These are phyloP conservation scores for Megacollybia marginata DNA, from an alignment of 768 basidiomycete species.

Conservation along the genomic window DNA sequence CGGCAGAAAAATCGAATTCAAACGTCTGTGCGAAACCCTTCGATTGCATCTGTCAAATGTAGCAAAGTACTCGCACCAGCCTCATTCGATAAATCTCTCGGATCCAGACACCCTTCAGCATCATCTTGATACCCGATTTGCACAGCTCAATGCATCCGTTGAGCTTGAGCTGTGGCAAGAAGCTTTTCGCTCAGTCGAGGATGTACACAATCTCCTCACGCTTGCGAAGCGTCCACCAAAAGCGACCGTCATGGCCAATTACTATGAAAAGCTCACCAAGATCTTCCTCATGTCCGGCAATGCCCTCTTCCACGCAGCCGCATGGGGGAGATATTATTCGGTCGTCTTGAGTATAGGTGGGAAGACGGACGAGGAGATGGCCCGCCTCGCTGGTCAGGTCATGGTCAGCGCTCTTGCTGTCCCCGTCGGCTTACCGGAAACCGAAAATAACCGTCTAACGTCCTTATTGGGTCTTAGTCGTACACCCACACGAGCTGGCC, in stretches of 20 bases:
- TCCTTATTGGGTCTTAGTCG: slow-evolving; percentile 78
- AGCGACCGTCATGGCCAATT: slow-evolving; percentile 96
- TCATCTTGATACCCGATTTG: slow-evolving; percentile 94
- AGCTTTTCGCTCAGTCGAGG: slow-evolving; percentile 96
- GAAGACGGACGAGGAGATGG: slow-evolving; percentile 69
- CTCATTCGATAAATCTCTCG: slow-evolving; percentile 90
- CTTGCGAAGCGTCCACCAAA: slow-evolving; percentile 91
- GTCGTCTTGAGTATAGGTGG: slow-evolving; percentile 67
- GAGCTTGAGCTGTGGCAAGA: slow-evolving; percentile 99
- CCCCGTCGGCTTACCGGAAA: slow-evolving; percentile 62
- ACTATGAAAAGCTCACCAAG: slow-evolving; percentile 95
- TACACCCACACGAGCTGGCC: slow-evolving; percentile 79
- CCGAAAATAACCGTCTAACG: slow-evolving; percentile 70
- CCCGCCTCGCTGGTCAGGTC: slow-evolving; percentile 82
- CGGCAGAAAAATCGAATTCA: slow-evolving; percentile 93
- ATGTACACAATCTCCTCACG: slow-evolving; percentile 91
- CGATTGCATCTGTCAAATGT: slow-evolving; percentile 92
- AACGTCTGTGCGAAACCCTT: slow-evolving; percentile 92
- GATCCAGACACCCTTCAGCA: slow-evolving; percentile 93
- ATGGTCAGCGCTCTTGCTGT: slow-evolving; percentile 91
- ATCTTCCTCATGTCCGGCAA: slow-evolving; percentile 96
- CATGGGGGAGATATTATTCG: slow-evolving; percentile 83
- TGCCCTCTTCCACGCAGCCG: slow-evolving; percentile 92
- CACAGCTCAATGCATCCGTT: slow-evolving; percentile 92
- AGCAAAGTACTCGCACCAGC: slow-evolving; percentile 90